Evolutionary conservation across 2,329 filamentous ascomycete genomes (phyloP).

Genomic region (Paecilomyces variotii): DNA sequence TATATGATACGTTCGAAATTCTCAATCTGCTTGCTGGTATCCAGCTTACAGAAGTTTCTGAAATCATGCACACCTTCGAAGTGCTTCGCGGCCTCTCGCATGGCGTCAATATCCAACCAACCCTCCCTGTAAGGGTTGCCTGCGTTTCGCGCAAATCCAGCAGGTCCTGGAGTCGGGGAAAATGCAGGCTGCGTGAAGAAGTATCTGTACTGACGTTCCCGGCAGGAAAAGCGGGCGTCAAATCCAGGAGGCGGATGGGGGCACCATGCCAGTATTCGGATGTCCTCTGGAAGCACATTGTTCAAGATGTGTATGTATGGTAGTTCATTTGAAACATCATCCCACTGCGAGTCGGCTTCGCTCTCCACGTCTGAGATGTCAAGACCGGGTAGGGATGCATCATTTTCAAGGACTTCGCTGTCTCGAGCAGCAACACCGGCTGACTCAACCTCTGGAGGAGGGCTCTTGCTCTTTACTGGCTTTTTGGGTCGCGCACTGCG

Average conservation of each 20-base stretch:
- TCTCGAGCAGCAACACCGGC: constrained; percentile 9
- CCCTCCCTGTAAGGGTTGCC: constrained; percentile 48
- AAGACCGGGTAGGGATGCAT: neutral
- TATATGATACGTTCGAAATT: constrained; percentile 76
- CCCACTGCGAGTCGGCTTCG: constrained; percentile 40
- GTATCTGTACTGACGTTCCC: constrained; percentile 86
- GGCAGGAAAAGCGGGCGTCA: constrained; percentile 85
- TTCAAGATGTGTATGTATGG: constrained; percentile 80
- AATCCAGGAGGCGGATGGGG: constrained; percentile 71
- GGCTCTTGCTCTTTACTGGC: constrained; percentile 16
- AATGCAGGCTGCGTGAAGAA: constrained; percentile 96
- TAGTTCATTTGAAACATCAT: constrained; percentile 72
- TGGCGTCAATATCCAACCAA: constrained; percentile 79
- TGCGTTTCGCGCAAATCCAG: constrained; percentile 38
- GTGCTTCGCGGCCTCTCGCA: constrained; percentile 71
- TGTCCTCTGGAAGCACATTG: constrained; percentile 77
- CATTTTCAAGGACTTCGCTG: constrained; percentile 2
- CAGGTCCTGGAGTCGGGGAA: constrained; percentile 52
- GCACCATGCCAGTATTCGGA: constrained; percentile 88
- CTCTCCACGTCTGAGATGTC: constrained; percentile 22
- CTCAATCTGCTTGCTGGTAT: constrained; percentile 78
- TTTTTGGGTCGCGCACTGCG: constrained; percentile 65
- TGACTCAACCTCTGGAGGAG: neutral
- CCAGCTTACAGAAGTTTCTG: constrained; percentile 92
- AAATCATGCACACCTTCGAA: constrained; percentile 88